Conservation (phyloP, 1,139 yeast species). For the Yamadazyma kanchanaburiensis region DNA sequence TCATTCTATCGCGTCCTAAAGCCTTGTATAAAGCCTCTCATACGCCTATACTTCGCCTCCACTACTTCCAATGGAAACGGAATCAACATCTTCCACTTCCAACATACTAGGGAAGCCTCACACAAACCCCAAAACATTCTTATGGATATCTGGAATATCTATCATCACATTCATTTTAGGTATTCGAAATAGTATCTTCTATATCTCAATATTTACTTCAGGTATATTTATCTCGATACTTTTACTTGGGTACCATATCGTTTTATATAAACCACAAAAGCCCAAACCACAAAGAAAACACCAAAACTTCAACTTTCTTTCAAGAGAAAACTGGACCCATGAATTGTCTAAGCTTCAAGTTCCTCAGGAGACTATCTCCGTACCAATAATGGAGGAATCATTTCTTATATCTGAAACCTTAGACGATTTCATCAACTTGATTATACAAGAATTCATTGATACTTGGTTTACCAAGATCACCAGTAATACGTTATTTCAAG, state of each 20-base stretch:
- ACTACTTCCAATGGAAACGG: no score
- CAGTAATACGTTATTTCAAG: slow-evolving; percentile 47
- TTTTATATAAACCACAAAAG: neutral
- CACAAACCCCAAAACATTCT: no score
- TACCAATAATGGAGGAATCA: slow-evolving; percentile 47
- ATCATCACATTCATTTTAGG: neutral
- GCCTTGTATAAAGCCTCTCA: no score
- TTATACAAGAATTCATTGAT: slow-evolving; percentile 58
- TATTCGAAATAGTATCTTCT: neutral
- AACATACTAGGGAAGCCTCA: no score
- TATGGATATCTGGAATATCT: no score
- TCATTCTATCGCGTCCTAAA: no score
- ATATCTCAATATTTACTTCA: neutral
- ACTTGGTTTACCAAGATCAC: slow-evolving; percentile 64
- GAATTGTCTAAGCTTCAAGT: neutral
- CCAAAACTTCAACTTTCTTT: neutral
- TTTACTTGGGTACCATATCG: neutral
- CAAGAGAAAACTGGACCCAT: neutral
- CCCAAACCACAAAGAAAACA: neutral
- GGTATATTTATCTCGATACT: neutral
- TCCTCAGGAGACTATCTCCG: neutral
- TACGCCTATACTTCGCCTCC: no score
- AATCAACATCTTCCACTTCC: no score
- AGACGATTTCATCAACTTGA: slow-evolving; percentile 47
- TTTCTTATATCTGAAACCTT: slow-evolving; percentile 52